These are phyloP conservation scores for Taiwanofungus camphoratus DNA, from an alignment of 1,284 basidiomycete species.

Conservation along the genomic window DNA sequence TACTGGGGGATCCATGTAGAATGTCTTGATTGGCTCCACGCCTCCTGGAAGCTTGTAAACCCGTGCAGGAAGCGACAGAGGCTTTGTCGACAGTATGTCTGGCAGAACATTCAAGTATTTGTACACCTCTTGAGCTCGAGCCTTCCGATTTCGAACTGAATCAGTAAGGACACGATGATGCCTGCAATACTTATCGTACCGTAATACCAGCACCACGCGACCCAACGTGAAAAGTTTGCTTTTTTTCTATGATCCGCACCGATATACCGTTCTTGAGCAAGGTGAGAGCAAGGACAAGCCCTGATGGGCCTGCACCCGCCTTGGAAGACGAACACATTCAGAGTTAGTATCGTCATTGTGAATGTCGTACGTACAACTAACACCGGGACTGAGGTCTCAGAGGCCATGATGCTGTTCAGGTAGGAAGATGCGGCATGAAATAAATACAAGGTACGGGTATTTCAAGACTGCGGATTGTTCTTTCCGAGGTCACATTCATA, in stretches of 20 bases:
- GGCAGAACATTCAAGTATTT: slow-evolving; percentile 13
- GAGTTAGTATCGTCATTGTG: too few species aligned
- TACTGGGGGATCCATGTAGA: slow-evolving; percentile 2
- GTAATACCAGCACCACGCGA: slow-evolving; percentile 23
- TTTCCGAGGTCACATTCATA: too few species aligned
- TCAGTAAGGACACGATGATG: not conserved
- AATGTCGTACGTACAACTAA: too few species aligned
- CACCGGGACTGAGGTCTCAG: too few species aligned
- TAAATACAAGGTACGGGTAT: too few species aligned
- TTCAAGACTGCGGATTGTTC: too few species aligned
- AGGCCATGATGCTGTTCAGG: too few species aligned
- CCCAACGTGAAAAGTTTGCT: slow-evolving; percentile 11
- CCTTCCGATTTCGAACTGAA: slow-evolving; percentile 4
- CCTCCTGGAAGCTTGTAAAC: slow-evolving; percentile 14
- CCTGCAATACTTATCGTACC: slow-evolving; percentile 11
- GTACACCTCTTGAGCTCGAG: slow-evolving; percentile 14
- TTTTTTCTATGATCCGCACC: slow-evolving; percentile 32
- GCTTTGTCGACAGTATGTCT: slow-evolving; percentile 7
- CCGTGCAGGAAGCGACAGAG: not conserved
- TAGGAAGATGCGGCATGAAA: too few species aligned
- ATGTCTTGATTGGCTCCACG: slow-evolving; percentile 4
- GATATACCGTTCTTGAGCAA: slow-evolving; percentile 18
- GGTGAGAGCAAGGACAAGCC: slow-evolving; percentile 17
- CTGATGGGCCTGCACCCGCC: slow-evolving; percentile 21
- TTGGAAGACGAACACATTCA: too few species aligned